Evolutionary conservation across 345 rosid genomes (phyloP).

Genomic region (Gossypium raimondii): DNA sequence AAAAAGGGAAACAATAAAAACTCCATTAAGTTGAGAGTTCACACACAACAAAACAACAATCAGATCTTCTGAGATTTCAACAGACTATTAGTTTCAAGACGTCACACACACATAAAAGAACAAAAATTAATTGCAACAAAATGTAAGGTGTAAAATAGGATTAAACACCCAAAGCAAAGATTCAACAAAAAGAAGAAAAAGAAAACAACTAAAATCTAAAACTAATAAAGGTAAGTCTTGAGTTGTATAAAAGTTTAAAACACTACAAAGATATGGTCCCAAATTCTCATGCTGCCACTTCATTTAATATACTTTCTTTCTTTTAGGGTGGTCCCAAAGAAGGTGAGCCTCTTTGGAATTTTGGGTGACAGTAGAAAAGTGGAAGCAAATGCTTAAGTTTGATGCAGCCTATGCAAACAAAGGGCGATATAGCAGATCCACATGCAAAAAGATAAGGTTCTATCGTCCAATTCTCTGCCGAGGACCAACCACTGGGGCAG

Average conservation of each 20-base stretch:
- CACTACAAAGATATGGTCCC: constrained; percentile 21
- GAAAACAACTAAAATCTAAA: neutral
- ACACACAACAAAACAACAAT: neutral
- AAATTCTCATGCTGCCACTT: constrained; percentile 12
- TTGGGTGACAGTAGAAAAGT: neutral
- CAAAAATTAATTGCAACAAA: neutral
- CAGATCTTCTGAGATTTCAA: neutral
- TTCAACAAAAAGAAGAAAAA: neutral
- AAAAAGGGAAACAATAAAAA: neutral
- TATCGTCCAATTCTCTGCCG: neutral
- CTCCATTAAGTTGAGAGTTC: neutral
- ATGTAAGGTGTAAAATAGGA: neutral
- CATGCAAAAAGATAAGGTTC: constrained; percentile 8
- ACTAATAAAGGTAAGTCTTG: neutral
- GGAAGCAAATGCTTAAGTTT: constrained; percentile 8
- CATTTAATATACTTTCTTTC: neutral
- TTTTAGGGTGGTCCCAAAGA: constrained; percentile 27
- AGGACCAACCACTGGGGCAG: neutral
- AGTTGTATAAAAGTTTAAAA: neutral
- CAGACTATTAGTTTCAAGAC: neutral
- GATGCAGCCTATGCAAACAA: neutral
- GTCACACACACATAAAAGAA: neutral
- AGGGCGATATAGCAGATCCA: constrained; percentile 19
- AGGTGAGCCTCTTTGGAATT: neutral
- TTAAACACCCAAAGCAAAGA: neutral